Base-by-base conservation (phyloP, 768 basidiomycete species). In the Leccinum imitatum region DNA sequence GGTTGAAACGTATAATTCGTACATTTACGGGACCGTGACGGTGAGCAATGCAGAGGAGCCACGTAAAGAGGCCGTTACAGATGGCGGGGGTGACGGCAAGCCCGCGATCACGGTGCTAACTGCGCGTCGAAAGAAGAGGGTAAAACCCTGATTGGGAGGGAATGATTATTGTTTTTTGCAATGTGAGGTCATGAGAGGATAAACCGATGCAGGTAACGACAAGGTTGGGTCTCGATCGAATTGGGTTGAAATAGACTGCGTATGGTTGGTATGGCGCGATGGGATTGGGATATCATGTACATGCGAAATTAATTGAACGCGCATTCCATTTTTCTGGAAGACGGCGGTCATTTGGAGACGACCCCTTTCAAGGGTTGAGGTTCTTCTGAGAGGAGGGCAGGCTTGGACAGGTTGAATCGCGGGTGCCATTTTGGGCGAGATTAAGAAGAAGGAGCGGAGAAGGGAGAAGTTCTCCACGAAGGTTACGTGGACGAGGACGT, bases 11-110 rank as follows among this genome's bases (percentile, higher is more conserved):
- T 89, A 90, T 71, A 58, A 70, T n/a, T 72, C 78, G 53, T 74
- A 84, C 67, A 83, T 90, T 30, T 87, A 85, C 68, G 88, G 88
- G 27, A 69, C 76, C n/a, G 71, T 84, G 50, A 61, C 59, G 47
- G 84, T 88, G 52, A 76, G 77, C 59, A 89, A 89, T 65, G 66
- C 77, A 19, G 70, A 71, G 5, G 68, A 67, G 59, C 65, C 69
- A 59, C 70, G 71, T 44, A 71, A 69, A 48, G 63, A n/a, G 13
- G 41, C 54, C 15, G 60, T 41, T 31, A 62, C 53, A 17, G 57
- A 56, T 17, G 62, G 57, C 39, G 57, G 56, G 25, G 44, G 62
- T 57, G 56, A 63, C 59, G 58, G 67, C 54, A 48, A 27, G 27
- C 13, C 37, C 44, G 64, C 69, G 54, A 81, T 91, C 63, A 87